Conservation (phyloP, 2,329 filamentous ascomycete species). For the Cladosporium sphaerospermum region DNA sequence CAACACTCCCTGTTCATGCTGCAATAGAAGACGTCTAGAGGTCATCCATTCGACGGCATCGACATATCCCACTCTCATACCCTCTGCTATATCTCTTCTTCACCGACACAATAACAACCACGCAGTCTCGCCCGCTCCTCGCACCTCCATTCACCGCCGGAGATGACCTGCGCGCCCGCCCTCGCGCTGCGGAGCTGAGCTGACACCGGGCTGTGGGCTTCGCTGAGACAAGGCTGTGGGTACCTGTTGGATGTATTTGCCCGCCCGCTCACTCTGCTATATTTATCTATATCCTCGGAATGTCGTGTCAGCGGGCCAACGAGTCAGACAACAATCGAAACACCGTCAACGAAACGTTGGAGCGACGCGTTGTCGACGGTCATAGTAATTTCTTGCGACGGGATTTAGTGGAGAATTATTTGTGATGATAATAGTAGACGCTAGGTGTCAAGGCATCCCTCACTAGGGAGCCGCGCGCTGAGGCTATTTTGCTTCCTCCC, state of each 20-base stretch:
- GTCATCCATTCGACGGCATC: background rate
- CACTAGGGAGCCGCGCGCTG: no score
- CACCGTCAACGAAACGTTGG: background rate
- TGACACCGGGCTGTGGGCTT: constrained; percentile 6
- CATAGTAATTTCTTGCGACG: no score
- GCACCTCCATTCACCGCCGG: background rate
- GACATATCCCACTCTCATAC: background rate
- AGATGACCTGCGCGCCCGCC: background rate
- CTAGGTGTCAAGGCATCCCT: no score
- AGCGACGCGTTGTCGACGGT: no score
- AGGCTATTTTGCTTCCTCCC: no score
- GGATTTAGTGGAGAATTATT: no score
- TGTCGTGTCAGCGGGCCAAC: no score
- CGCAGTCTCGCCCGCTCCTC: background rate
- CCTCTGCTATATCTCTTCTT: constrained; percentile 1
- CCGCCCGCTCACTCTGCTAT: background rate
- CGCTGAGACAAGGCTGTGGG: constrained; percentile 4
- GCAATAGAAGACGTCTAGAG: background rate
- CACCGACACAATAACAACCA: constrained; percentile 3
- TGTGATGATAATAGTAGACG: no score
- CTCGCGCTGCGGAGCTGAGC: constrained; percentile 4
- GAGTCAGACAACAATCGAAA: background rate
- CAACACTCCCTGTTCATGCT: constrained; percentile 2
- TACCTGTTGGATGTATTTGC: background rate
- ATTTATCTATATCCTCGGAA: background rate